Conservation (phyloP, 2,329 filamentous ascomycete genomes). For the Colletotrichum simmondsii region DNA sequence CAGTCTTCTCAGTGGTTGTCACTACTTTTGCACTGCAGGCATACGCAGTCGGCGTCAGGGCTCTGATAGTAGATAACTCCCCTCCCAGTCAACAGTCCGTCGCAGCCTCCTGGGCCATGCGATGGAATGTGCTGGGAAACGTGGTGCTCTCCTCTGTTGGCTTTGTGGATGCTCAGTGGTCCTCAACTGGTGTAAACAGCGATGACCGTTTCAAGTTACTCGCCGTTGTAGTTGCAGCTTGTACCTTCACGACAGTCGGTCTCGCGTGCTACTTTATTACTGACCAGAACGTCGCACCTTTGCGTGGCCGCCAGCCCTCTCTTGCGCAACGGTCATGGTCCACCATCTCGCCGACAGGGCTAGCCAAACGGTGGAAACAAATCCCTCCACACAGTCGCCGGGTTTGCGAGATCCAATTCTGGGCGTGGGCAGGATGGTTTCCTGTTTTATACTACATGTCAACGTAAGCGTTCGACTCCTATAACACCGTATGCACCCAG, state of each 20-base stretch:
- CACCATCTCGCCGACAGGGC: not conserved
- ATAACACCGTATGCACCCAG: not conserved
- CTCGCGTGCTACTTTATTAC: too few species aligned
- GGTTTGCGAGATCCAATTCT: not conserved
- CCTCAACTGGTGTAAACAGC: too few species aligned
- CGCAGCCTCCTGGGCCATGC: not conserved
- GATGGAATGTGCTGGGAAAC: slow-evolving; percentile 1
- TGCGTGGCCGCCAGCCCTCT: too few species aligned
- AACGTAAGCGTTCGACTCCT: not conserved
- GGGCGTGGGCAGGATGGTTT: not conserved
- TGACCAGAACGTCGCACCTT: too few species aligned
- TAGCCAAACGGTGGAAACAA: not conserved
- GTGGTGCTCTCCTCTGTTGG: not conserved
- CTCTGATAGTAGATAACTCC: not conserved
- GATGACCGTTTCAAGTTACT: too few species aligned
- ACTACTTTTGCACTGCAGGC: not conserved
- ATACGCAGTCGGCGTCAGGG: not conserved
- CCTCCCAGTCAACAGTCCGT: not conserved
- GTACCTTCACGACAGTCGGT: too few species aligned
- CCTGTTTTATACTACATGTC: not conserved
- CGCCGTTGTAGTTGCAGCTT: too few species aligned
- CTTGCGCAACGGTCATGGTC: too few species aligned
- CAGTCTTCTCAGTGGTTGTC: not conserved
- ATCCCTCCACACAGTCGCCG: not conserved
- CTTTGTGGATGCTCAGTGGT: not conserved